phyloP scores from a whole-genome alignment of 1,139 yeast species.

The Yamadazyma kanchanaburiensis region DNA sequence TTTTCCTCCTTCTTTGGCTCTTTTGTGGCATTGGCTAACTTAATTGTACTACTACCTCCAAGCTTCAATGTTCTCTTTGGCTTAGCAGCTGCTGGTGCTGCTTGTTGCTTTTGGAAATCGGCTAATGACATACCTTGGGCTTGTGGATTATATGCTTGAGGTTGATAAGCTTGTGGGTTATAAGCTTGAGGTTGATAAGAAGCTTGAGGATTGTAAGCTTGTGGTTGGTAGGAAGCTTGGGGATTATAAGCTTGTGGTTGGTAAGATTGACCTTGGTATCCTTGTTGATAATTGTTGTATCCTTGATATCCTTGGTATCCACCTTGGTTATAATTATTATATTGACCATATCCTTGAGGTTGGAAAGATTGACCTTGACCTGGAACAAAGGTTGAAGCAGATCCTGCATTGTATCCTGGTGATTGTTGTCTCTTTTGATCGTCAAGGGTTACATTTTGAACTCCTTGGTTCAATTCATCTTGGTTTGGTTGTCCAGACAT shows the following conservation, averaged over 20 bases:
- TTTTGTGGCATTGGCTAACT: conserved; percentile 56
- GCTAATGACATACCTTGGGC: conserved; percentile 76
- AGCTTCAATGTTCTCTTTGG: conserved; percentile 64
- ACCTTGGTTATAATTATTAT: conserved; percentile 6
- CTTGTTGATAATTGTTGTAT: conserved; percentile 9
- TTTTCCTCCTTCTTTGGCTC: conserved; percentile 20
- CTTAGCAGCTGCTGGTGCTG: conserved; percentile 35
- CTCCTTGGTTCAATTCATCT: conserved; percentile 54
- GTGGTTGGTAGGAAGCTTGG: conserved; percentile 8
- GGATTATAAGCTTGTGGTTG: conserved; percentile 8
- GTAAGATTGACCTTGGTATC: conserved; percentile 7
- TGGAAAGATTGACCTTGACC: conserved; percentile 9
- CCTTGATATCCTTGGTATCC: conserved; percentile 16
- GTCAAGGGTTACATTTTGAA: conserved; percentile 46
- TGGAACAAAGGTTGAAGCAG: conserved; percentile 15
- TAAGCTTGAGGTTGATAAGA: conserved; percentile 17
- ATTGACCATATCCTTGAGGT: conserved; percentile 6
- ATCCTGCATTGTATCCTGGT: conserved; percentile 10
- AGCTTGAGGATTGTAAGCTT: conserved; percentile 9
- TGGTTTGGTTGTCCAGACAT: conserved; percentile 50
- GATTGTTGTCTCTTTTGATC: conserved; percentile 18
- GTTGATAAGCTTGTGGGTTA: conserved; percentile 19
- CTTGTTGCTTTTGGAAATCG: conserved; percentile 71
- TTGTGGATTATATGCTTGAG: conserved; percentile 11
- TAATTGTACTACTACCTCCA: conserved; percentile 63